Conservation (phyloP, 108 stramenopile genomes). For the Nannochloropsis granulata region DNA sequence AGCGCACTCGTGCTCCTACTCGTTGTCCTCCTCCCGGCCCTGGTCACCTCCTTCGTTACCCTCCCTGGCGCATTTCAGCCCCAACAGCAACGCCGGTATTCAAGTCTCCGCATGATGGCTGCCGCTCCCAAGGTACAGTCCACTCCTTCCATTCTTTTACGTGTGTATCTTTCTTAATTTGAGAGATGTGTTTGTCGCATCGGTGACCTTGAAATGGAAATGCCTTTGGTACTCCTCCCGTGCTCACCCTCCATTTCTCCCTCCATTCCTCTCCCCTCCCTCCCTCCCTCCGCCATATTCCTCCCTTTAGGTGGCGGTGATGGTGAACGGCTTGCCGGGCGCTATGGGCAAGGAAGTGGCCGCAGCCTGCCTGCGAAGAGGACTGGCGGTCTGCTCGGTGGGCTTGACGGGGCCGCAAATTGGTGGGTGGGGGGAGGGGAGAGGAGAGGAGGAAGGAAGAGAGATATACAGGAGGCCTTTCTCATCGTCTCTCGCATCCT, state of each 20-base stretch:
- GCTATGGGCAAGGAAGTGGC: conserved; percentile 24
- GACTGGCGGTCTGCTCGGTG: neutral
- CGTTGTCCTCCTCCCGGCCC: neutral
- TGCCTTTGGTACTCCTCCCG: no score
- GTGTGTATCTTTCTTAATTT: no score
- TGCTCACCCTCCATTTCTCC: no score
- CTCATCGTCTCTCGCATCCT: no score
- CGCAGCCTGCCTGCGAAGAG: neutral
- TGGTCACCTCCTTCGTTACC: neutral
- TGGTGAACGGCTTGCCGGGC: conserved; percentile 31
- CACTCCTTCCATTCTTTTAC: no score
- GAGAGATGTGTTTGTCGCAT: neutral
- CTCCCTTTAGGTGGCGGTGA: neutral
- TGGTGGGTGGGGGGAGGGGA: conserved; percentile 8
- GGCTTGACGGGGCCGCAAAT: neutral
- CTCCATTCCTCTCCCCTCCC: neutral
- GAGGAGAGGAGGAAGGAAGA: neutral
- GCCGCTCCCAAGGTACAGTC: neutral
- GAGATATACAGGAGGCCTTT: neutral
- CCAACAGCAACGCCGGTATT: neutral
- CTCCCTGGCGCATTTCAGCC: neutral
- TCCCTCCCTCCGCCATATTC: neutral
- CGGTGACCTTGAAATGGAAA: neutral
- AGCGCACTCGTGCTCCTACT: neutral
- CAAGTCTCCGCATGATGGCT: neutral